Evolutionary conservation across 345 rosid genomes (phyloP).

Genomic region (Stellera chamaejasme): DNA sequence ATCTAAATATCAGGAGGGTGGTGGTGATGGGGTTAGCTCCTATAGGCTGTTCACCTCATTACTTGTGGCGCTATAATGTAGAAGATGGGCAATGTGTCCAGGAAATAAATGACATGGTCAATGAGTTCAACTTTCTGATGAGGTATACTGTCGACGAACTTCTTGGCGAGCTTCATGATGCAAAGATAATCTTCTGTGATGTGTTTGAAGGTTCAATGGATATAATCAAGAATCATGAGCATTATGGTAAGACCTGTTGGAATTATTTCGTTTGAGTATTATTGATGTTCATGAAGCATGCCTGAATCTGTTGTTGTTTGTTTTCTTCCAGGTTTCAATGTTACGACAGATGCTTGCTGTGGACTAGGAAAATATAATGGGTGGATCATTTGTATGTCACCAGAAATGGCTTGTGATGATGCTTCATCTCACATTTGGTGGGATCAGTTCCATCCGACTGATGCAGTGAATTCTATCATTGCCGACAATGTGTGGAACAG

Average conservation of each 20-base stretch:
- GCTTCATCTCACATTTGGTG: conserved; percentile 76
- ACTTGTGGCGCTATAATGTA: conserved; percentile 66
- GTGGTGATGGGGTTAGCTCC: conserved; percentile 88
- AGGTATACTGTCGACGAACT: conserved; percentile 61
- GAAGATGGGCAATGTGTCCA: conserved; percentile 63
- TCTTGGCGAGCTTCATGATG: conserved; percentile 42
- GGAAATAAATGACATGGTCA: conserved; percentile 63
- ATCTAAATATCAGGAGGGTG: conserved; percentile 47
- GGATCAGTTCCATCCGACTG: conserved; percentile 94
- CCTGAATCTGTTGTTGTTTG: not conserved
- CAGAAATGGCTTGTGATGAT: conserved; percentile 74
- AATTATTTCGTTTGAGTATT: not conserved
- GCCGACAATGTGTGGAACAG: conserved; percentile 89
- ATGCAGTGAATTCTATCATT: conserved; percentile 67
- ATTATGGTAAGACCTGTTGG: conserved; percentile 37
- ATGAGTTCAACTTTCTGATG: conserved; percentile 77
- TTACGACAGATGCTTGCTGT: conserved; percentile 74
- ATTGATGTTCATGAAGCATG: not conserved
- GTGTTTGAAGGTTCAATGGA: conserved; percentile 80
- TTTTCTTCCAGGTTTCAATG: conserved; percentile 53
- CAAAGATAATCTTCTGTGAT: conserved; percentile 64
- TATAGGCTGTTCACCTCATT: conserved; percentile 88
- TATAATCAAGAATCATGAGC: conserved; percentile 52
- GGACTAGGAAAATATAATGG: conserved; percentile 81
- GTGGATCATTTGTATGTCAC: conserved; percentile 69